Conservation (phyloP, 768 basidiomycete genomes). For the Tulasnella sp. region DNA sequence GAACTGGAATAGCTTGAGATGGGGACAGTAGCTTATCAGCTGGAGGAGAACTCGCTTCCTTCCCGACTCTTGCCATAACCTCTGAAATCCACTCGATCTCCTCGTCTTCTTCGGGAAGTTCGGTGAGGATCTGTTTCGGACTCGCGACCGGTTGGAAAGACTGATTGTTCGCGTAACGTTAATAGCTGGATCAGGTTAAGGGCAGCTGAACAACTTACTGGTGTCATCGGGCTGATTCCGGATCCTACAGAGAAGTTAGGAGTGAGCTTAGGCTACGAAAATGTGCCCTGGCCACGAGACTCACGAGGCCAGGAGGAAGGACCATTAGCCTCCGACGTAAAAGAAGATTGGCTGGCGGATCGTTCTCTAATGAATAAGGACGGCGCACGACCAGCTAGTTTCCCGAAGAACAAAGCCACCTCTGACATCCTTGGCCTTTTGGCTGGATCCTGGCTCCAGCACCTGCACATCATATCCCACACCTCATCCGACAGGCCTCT, state of each 20-base stretch:
- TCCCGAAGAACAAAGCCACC: conserved; percentile 5
- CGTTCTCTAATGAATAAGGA: not conserved
- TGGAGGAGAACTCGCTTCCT: not conserved
- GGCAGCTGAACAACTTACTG: not conserved
- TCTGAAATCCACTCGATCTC: conserved; percentile 4
- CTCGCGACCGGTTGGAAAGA: not conserved
- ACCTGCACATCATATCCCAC: conserved; percentile 46
- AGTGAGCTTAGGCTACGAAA: not conserved
- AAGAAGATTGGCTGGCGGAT: not conserved
- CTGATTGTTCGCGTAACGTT: not conserved
- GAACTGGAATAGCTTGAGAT: not conserved
- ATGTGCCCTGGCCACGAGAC: not conserved
- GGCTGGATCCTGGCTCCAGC: conserved; percentile 46
- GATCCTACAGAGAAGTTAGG: not conserved
- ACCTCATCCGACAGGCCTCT: conserved; percentile 43
- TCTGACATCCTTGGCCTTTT: conserved; percentile 41
- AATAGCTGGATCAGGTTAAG: not conserved
- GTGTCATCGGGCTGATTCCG: not conserved
- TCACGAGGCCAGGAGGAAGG: not conserved
- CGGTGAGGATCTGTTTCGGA: not conserved
- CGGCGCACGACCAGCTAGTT: not conserved
- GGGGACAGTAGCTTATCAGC: not conserved
- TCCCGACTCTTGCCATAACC: not conserved
- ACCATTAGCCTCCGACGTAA: not conserved
- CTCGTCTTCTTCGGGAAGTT: not conserved